These are phyloP conservation scores for Neocallimastix lanati DNA, from an alignment of 192 early-diverging fungal genomes.

Conservation along the genomic window DNA sequence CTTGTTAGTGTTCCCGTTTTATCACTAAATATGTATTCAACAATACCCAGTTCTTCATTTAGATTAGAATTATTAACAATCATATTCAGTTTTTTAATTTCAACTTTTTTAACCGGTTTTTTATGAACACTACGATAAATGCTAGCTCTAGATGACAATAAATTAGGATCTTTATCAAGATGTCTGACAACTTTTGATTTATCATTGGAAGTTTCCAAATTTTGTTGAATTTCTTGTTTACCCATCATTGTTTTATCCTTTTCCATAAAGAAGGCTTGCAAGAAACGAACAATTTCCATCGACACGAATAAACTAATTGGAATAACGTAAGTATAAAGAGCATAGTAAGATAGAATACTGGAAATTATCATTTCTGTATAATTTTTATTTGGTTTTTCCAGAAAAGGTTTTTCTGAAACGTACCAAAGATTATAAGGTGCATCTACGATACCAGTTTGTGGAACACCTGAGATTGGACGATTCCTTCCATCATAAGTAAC, in stretches of 20 bases:
- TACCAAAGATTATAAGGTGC: neutral
- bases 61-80: neutral
- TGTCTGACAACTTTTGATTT: neutral
- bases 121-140: neutral
- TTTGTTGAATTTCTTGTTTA: neutral
- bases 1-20: slow-evolving; percentile 36
- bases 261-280: slow-evolving; percentile 43
- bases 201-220: neutral
- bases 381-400: neutral
- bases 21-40: slow-evolving; percentile 7
- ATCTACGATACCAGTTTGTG: neutral
- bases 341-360: slow-evolving; percentile 19
- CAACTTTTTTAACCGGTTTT: neutral
- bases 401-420: neutral
- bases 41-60: slow-evolving; percentile 1
- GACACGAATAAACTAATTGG: slow-evolving; percentile 59
- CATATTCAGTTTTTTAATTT: neutral
- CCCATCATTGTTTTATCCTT: slow-evolving; percentile 39
- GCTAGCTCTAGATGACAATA: neutral
- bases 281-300: slow-evolving; percentile 44
- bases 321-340: slow-evolving; percentile 49
- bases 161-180: neutral
- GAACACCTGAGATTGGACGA: neutral
- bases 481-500: neutral
- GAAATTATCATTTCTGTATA: neutral